Conservation (phyloP, 352 stramenopile species). For the Globisporangium heterothallicum region DNA sequence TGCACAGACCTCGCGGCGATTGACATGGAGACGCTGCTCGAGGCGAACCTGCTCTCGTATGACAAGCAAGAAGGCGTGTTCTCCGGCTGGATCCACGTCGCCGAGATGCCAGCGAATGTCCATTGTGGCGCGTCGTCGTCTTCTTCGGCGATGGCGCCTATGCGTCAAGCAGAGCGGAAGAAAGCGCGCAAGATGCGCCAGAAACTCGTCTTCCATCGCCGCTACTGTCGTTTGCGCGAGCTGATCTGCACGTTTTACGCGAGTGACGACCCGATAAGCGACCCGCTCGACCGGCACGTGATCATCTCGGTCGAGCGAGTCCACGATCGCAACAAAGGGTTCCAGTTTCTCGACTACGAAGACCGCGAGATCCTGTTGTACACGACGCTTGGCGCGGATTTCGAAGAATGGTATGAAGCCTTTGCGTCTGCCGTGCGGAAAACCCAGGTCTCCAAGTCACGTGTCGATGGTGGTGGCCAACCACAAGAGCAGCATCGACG, state of each 20-base stretch:
- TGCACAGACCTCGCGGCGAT: conserved; percentile 24
- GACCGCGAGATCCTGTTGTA: conserved; percentile 33
- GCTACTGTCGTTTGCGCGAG: conserved; percentile 35
- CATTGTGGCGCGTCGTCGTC: too few species aligned
- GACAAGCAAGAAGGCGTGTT: conserved; percentile 20
- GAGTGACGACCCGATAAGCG: conserved; percentile 12
- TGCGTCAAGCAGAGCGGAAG: too few species aligned
- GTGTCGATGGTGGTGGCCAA: neutral
- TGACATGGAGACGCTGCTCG: conserved; percentile 19
- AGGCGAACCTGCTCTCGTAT: conserved; percentile 15
- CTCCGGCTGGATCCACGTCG: conserved; percentile 36
- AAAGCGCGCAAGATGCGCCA: neutral
- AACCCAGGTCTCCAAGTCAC: conserved; percentile 31
- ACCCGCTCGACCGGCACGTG: conserved; percentile 24
- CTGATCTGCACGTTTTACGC: conserved; percentile 39
- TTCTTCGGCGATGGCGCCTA: too few species aligned
- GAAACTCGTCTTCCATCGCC: conserved; percentile 16
- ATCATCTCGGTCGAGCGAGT: conserved; percentile 33
- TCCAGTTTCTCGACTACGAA: conserved; percentile 39
- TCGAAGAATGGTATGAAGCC: conserved; percentile 39
- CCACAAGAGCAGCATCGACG: conserved; percentile 1
- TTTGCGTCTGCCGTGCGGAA: conserved; percentile 29
- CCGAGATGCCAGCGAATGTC: conserved; percentile 10
- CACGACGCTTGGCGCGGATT: conserved; percentile 32
- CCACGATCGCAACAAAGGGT: conserved; percentile 44